A percentile compares a stretch with the other conserved stretches of the same genome.
These are phyloP conservation scores for Agaricus blazei DNA, from an alignment of 768 basidiomycete species.

Conservation along the genomic window DNA sequence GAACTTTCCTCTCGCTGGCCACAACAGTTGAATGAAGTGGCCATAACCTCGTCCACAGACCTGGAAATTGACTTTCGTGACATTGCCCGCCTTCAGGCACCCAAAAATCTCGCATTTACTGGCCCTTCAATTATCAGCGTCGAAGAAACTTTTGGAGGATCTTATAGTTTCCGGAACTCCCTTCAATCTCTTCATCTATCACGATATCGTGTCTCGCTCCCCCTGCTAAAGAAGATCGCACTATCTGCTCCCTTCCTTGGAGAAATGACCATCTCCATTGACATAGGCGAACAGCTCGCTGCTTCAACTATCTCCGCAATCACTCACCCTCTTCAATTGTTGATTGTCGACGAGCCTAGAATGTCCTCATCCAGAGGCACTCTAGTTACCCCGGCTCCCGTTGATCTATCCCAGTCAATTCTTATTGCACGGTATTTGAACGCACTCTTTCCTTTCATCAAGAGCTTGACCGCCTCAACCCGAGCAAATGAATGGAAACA, in stretches of 20 bases:
- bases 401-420: too few relatives aligned
- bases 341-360: neutral
- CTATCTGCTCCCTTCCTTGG: neutral
- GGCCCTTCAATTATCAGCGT: neutral
- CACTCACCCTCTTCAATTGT: neutral
- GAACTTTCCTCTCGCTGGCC: neutral
- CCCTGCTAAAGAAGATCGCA: neutral
- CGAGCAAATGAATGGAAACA: too few relatives aligned
- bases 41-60: neutral
- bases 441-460: too few relatives aligned
- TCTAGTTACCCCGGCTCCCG: too few relatives aligned
- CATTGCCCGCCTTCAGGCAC: neutral
- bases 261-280: neutral
- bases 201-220: neutral
- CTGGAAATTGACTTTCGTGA: neutral
- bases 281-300: neutral
- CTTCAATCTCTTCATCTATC: neutral
- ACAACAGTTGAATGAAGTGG: neutral
- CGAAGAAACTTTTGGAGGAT: neutral
- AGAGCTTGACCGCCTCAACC: too few relatives aligned
- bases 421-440: too few relatives aligned
- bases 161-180: neutral
- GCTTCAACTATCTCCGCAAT: neutral
- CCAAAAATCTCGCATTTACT: neutral
- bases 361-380: too few relatives aligned